Evolutionary conservation across 2,329 filamentous ascomycete genomes (phyloP).

Genomic region (Epichloe hybrida): DNA sequence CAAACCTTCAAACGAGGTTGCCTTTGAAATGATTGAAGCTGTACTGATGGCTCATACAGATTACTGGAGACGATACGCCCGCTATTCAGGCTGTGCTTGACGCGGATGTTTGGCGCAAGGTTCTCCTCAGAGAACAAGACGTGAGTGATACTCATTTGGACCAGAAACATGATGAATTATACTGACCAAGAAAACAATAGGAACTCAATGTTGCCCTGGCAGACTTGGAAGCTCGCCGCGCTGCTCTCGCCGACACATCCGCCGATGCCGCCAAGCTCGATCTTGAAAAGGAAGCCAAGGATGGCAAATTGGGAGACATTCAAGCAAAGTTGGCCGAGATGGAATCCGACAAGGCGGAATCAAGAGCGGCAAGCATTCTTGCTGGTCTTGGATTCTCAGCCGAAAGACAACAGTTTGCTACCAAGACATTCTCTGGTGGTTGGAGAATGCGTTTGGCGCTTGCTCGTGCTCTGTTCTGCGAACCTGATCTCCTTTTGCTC

Average conservation of each 20-base stretch:
- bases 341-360: slow-evolving; percentile 97
- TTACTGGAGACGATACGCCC: slow-evolving; percentile 87
- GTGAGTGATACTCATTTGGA: slow-evolving; percentile 31
- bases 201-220: slow-evolving; percentile 68
- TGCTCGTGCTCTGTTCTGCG: slow-evolving; percentile 91
- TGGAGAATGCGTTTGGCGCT: slow-evolving; percentile 98
- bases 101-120: slow-evolving; percentile 96
- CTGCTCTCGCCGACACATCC: slow-evolving; percentile 79
- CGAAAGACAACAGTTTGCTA: slow-evolving; percentile 82
- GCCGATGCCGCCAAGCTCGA: slow-evolving; percentile 77
- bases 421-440: slow-evolving; percentile 97
- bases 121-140: slow-evolving; percentile 76
- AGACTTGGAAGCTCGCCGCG: slow-evolving; percentile 63
- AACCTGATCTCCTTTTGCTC: slow-evolving; percentile 86
- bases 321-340: slow-evolving; percentile 90
- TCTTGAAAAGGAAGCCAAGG: slow-evolving; percentile 75
- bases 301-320: slow-evolving; percentile 81
- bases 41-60: slow-evolving; percentile 33
- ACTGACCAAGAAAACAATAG: slow-evolving; percentile 15
- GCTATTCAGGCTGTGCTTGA: slow-evolving; percentile 91
- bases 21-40: neutral
- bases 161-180: neutral
- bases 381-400: slow-evolving; percentile 93
- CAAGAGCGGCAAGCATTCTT: slow-evolving; percentile 86
- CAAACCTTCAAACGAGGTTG: neutral